phyloP scores from a whole-genome alignment of 257 asterid genomes.

The Buddleja alternifolia region DNA sequence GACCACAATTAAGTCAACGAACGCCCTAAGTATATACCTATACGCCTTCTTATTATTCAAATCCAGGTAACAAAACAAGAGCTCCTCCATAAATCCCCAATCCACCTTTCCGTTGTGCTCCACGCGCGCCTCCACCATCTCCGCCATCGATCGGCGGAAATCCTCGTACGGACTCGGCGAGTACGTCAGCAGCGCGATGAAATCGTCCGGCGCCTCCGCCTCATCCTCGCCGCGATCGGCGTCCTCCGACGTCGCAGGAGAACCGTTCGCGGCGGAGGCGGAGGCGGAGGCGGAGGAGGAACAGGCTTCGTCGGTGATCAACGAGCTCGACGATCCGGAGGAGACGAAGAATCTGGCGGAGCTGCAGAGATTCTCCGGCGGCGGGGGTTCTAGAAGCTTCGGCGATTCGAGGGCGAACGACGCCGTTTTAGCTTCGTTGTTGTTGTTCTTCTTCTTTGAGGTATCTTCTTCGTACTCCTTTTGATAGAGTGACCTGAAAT shows the following conservation, averaged over 20 bases:
- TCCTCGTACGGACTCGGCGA: slow-evolving; percentile 55
- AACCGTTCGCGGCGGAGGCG: slow-evolving; percentile 15
- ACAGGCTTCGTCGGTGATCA: slow-evolving; percentile 33
- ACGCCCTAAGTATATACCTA: slow-evolving; percentile 62
- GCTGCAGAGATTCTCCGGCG: slow-evolving; percentile 41
- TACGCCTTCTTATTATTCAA: slow-evolving; percentile 65
- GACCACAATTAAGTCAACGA: slow-evolving; percentile 59
- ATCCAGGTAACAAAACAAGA: slow-evolving; percentile 69
- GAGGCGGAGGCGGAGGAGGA: slow-evolving; percentile 29
- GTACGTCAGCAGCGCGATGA: slow-evolving; percentile 51
- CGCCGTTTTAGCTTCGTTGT: slow-evolving; percentile 15
- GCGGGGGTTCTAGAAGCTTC: slow-evolving; percentile 36
- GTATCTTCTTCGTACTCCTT: slow-evolving; percentile 40
- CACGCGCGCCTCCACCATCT: slow-evolving; percentile 57
- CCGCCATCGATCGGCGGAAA: slow-evolving; percentile 61
- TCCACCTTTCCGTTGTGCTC: slow-evolving; percentile 60
- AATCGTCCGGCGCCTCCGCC: slow-evolving; percentile 38
- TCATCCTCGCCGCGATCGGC: not conserved
- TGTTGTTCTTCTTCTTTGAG: slow-evolving; percentile 19
- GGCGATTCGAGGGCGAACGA: slow-evolving; percentile 38
- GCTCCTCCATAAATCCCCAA: slow-evolving; percentile 83
- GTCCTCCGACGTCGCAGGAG: slow-evolving; percentile 11
- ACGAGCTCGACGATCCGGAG: slow-evolving; percentile 43
- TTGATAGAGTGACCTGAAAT: slow-evolving; percentile 59
- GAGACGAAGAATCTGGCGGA: slow-evolving; percentile 50